Percentiles rank a stretch among this genome's conserved stretches.
Evolutionary conservation across 257 asterid species (phyloP).

Genomic region (Penstemon eatonii): DNA sequence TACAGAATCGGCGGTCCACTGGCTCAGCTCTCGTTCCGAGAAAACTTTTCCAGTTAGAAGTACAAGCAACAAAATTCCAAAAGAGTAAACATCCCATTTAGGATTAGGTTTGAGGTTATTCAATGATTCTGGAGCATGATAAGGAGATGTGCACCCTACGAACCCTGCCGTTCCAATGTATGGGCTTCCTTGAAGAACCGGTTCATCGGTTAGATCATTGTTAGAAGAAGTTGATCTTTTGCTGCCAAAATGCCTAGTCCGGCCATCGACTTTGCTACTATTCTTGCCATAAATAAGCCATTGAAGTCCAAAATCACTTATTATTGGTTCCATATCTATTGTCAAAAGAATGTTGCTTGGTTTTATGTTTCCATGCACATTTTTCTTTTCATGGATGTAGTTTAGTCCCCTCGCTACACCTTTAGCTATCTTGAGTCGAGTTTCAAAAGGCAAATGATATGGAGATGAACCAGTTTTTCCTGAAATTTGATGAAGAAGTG

Average conservation of each 20-base stretch:
- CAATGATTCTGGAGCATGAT: constrained; percentile 91
- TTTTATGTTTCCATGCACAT: constrained; percentile 90
- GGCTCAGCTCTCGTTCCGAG: constrained; percentile 69
- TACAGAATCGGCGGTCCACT: constrained; percentile 47
- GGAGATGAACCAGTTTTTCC: constrained; percentile 87
- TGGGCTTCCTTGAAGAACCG: constrained; percentile 40
- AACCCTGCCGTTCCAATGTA: constrained; percentile 40
- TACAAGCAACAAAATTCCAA: constrained; percentile 77
- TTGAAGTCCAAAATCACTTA: constrained; percentile 77
- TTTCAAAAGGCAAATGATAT: constrained; percentile 51
- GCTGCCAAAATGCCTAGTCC: constrained; percentile 72
- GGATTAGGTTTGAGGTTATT: constrained; percentile 65
- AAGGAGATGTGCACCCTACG: constrained; percentile 74
- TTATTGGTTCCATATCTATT: constrained; percentile 77
- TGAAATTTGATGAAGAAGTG: constrained; percentile 31
- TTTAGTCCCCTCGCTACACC: constrained; percentile 87
- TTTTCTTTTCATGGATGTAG: constrained; percentile 83
- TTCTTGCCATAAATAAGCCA: constrained; percentile 59
- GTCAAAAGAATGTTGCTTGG: constrained; percentile 89
- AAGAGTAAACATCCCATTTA: constrained; percentile 94
- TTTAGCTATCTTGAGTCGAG: constrained; percentile 70
- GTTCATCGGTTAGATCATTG: constrained; percentile 32
- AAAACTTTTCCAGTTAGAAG: constrained; percentile 77
- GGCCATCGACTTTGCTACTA: constrained; percentile 39
- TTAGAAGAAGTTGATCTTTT: constrained; percentile 35